phyloP scores from a whole-genome alignment of 495 filamentous ascomycete species.

The Neurospora sp. region DNA sequence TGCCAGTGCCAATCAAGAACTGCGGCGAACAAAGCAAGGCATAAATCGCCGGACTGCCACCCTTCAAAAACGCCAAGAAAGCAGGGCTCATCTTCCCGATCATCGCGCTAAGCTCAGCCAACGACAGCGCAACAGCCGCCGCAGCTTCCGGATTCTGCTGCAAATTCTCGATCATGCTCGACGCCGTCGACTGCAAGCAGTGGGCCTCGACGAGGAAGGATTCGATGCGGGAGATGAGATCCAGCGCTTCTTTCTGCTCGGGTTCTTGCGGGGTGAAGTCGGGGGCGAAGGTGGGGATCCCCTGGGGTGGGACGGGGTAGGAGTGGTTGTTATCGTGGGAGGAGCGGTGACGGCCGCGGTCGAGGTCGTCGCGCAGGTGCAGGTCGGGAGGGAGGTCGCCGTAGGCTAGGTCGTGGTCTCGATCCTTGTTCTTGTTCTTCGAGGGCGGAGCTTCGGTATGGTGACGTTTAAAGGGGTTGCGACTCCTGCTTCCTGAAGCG shows the following conservation, averaged over 20 bases:
- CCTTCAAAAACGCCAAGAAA: conserved; percentile 63
- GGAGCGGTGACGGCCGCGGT: conserved; percentile 18
- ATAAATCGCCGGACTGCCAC: conserved; percentile 71
- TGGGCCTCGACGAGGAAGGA: conserved; percentile 71
- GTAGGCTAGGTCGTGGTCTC: conserved; percentile 87
- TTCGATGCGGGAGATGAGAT: conserved; percentile 59
- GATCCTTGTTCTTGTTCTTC: conserved; percentile 39
- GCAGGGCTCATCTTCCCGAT: conserved; percentile 76
- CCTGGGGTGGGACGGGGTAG: background rate
- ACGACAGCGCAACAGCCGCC: conserved; percentile 83
- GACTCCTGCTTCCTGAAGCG: background rate
- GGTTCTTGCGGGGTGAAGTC: conserved; percentile 34
- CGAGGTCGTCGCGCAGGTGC: conserved; percentile 30
- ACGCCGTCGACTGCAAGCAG: conserved; percentile 77
- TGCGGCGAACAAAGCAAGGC: conserved; percentile 81
- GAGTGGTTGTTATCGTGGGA: background rate
- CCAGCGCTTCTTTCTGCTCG: conserved; percentile 40
- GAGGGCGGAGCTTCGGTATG: conserved; percentile 12
- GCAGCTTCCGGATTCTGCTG: conserved; percentile 89
- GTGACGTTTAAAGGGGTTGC: background rate
- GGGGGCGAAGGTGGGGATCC: background rate
- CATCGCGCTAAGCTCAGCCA: conserved; percentile 81
- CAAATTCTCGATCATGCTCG: conserved; percentile 71
- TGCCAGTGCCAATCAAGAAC: conserved; percentile 84
- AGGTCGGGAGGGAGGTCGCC: conserved; percentile 54